Base-by-base conservation (phyloP, 2,329 filamentous ascomycete species). In the Ambrosiella xylebori region DNA sequence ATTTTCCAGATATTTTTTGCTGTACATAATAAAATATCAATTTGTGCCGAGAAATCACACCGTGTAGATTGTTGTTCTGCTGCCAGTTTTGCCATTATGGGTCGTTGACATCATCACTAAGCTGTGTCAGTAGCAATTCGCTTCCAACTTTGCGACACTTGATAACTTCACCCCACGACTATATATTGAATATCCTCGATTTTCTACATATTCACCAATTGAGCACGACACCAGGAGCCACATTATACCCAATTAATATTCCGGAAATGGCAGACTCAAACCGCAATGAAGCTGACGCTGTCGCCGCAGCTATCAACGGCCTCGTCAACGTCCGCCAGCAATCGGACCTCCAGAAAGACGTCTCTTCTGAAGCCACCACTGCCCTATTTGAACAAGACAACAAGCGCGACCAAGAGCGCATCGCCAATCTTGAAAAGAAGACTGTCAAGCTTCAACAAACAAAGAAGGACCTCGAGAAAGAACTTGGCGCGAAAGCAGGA, bases 281-380 rank as follows among this genome's bases (percentile, higher is more conserved):
- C 39, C 11, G 39, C 39, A 41, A 35, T 13, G 57, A 53, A 35
- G 39, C 59, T n/a, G 61, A 60, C 13, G 61, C 59, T n/a, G 52
- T 56, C 35, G 60, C 61, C 66, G 58, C 70, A 68, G 63, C 69
- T 66, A 41, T 69, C 66, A 36, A 71, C 67, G 61, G 70, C 44
- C 38, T 62, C 6, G 60, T 62, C 8, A 56, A 61, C 59, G 81
- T 93, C 19, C 82, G 88, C 59, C 82, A 95, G 65, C 91, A 97
- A 68, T 84, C 90, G 71, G 90, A 96, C 60, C 73, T 97, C 17
- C 91, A 96, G 69, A 79, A 88, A 61, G 89, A 95, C 65, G 94
- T 97, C 62, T 79, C 79, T 1, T 67, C 75, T 13, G 77, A 84
- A 63, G 81, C 80, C 3, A 81, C 77, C 57, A 71, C 76, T 15